Evolutionary conservation across 2,329 filamentous ascomycete genomes (phyloP), one percentile per base, ranked within the genome.

Genomic region (Cryphonectria parasitica): DNA sequence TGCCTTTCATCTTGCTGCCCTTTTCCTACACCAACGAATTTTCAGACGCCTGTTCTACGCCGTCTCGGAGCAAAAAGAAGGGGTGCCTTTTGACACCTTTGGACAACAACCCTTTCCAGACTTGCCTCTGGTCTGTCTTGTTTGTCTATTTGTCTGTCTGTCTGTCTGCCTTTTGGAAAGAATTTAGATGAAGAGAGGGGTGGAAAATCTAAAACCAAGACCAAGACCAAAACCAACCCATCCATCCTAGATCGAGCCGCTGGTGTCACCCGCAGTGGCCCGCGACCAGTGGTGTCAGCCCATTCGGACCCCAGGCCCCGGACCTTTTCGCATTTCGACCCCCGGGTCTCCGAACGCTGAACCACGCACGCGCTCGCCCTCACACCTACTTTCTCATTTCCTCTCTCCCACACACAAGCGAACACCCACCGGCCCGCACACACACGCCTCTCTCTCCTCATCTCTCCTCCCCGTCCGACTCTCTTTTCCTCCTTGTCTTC

Each of bases 341-440:
- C 58, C 70, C 70, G 70, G 70, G 69, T 69, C 70, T 71, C 70
- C 70, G 70, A 71, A 43, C 28, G 54, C 43, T 22, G 19, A 36
- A 66, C 56, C 45, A 49, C 49, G 56, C 34, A 25, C 41, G 19
- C 58, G 28, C 58, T 11, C 19, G 17, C 15, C 58, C 31, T 22
- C 31, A 39, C 58, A 22, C 31, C 31, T 49, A 49, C 45, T n/a
- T 49, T 39, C 58, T 61, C 34, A 10, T 34, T n/a, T 7, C 13
- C 19, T 22, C 31, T 10, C 56, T 22, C 41, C 36, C 34, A 49
- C 43, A 45, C 43, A 22, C 43, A 45, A 7, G 3, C 43, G 22
- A 10, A 49, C 45, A 49, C 17, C 45, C 45, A n/a, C 45, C 45
- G 45, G 45, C 45, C 45, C 45, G 45, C 45, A 49, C 45, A n/a